These are phyloP conservation scores for Oxyria digyna DNA, from an alignment of 148 eudicot genomes.

Conservation along the genomic window DNA sequence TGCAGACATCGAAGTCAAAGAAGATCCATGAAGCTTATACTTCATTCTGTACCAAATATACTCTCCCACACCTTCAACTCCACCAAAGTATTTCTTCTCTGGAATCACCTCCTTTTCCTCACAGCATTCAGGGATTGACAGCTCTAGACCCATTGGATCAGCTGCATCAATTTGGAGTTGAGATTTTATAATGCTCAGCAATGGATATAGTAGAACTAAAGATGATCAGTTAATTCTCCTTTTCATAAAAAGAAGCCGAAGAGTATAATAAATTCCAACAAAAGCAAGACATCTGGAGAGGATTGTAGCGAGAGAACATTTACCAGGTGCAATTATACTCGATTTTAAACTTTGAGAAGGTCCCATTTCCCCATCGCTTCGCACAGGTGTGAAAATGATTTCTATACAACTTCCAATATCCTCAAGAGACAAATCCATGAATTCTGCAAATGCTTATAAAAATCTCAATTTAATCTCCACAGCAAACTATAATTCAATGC, in stretches of 20 bases:
- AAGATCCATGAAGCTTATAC: slow-evolving; percentile 35
- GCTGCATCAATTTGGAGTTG: slow-evolving; percentile 30
- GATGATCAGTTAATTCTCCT: neutral
- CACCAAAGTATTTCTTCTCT: slow-evolving; percentile 74
- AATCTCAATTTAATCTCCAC: neutral
- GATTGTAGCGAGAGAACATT: slow-evolving; percentile 15
- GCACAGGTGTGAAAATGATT: slow-evolving; percentile 70
- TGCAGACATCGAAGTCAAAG: slow-evolving; percentile 38
- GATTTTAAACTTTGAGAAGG: slow-evolving; percentile 36
- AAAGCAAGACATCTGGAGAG: neutral
- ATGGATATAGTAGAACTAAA: neutral
- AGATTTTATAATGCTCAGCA: neutral
- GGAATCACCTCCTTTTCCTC: slow-evolving; percentile 64
- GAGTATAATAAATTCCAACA: neutral
- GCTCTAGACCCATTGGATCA: slow-evolving; percentile 73
- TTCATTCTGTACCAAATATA: slow-evolving; percentile 74
- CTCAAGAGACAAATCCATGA: slow-evolving; percentile 51
- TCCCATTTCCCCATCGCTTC: slow-evolving; percentile 66
- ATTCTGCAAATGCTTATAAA: slow-evolving; percentile 32
- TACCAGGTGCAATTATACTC: slow-evolving; percentile 63
- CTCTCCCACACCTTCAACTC: slow-evolving; percentile 70
- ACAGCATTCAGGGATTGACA: slow-evolving; percentile 60
- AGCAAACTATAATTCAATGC: neutral
- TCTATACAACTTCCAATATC: slow-evolving; percentile 72
- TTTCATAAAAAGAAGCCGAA: neutral